These are phyloP conservation scores for Fusarium mundagurra DNA, from an alignment of 2,329 filamentous ascomycete species.

Conservation along the genomic window DNA sequence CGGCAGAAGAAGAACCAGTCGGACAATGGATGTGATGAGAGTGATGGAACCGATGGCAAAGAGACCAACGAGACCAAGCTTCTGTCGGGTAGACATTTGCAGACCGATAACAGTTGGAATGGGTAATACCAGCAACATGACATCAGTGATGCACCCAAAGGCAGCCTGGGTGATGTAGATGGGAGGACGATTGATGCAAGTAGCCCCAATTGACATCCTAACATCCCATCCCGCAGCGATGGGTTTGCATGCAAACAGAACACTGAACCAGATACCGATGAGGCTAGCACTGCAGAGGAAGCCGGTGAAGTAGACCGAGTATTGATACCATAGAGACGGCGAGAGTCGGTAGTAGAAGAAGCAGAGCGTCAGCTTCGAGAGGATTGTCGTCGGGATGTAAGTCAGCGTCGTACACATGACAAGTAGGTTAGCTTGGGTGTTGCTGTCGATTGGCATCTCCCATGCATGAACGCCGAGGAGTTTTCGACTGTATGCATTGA, in stretches of 20 bases:
- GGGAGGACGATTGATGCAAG: constrained; percentile 6
- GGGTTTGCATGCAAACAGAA: constrained; percentile 1
- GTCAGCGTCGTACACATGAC: constrained; percentile 11
- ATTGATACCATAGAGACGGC: constrained; percentile 7
- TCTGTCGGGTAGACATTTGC: constrained; percentile 2
- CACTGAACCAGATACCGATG: constrained; percentile 4
- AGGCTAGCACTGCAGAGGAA: not conserved
- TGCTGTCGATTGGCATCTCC: constrained; percentile 13
- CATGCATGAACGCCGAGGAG: constrained; percentile 11
- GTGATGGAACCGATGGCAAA: constrained; percentile 11
- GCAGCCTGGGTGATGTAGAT: constrained; percentile 16
- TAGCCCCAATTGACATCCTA: not conserved
- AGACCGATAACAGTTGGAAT: not conserved
- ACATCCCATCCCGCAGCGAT: constrained; percentile 8
- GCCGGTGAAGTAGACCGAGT: constrained; percentile 1
- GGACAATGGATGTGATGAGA: constrained; percentile 4
- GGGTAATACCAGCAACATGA: not conserved
- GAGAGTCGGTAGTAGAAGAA: constrained; percentile 19
- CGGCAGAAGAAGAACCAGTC: not conserved
- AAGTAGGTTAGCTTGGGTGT: not conserved
- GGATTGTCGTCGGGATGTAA: constrained; percentile 7
- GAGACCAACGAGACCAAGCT: not conserved
- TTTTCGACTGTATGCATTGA: not conserved
- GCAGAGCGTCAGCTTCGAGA: constrained; percentile 10
- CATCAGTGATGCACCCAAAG: constrained; percentile 6